phyloP scores from a whole-genome alignment of 805 yeast species.

The Pichia californica region DNA sequence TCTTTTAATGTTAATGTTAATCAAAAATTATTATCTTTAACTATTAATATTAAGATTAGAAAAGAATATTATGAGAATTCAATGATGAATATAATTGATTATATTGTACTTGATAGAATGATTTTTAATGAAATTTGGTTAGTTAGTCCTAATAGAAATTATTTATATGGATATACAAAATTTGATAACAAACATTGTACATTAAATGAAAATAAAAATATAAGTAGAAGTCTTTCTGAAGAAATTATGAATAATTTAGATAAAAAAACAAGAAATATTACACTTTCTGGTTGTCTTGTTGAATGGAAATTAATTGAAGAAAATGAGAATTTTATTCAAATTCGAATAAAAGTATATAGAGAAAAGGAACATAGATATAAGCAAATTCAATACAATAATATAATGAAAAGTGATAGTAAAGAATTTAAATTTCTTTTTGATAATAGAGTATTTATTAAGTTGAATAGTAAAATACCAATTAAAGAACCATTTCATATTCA shows the following conservation, averaged over 20 bases:
- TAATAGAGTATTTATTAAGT: neutral
- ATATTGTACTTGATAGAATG: conserved; percentile 24
- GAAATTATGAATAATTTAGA: neutral
- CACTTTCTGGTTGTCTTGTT: conserved; percentile 4
- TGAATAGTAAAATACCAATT: no score
- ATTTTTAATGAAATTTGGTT: conserved; percentile 18
- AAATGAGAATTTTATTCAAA: neutral
- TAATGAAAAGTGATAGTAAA: neutral
- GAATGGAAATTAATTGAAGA: neutral
- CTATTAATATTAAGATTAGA: conserved; percentile 15
- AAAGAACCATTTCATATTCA: no score
- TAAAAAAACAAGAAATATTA: neutral
- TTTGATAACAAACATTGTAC: conserved; percentile 10
- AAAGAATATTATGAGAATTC: neutral
- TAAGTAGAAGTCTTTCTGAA: neutral
- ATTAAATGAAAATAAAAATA: neutral
- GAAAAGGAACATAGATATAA: neutral
- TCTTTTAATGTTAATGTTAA: conserved; percentile 2
- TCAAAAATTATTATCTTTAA: conserved; percentile 7
- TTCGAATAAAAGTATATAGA: neutral
- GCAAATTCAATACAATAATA: neutral
- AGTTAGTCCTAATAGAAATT: conserved; percentile 4
- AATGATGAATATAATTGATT: conserved; percentile 1
- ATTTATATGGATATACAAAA: conserved; percentile 6
- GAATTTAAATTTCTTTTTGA: neutral